Evolutionary conservation across 306 rosid genomes (phyloP).

Genomic region (Datisca glomerata): DNA sequence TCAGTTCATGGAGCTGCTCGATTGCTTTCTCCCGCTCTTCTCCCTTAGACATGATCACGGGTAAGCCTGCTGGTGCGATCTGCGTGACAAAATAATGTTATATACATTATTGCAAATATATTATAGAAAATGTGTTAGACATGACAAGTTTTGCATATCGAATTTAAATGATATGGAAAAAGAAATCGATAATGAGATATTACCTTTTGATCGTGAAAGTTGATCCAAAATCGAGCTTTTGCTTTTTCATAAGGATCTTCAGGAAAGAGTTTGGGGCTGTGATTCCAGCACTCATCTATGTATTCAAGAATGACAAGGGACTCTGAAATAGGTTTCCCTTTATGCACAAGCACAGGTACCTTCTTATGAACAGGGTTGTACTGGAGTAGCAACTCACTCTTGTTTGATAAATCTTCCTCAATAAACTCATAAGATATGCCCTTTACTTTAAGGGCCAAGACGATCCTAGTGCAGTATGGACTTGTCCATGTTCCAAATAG

Average conservation of each 20-base stretch:
- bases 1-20: slow-evolving; percentile 9
- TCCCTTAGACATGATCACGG: slow-evolving; percentile 14
- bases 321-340: slow-evolving; percentile 20
- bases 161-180: background rate
- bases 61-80: background rate
- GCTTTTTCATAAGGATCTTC: slow-evolving; percentile 26
- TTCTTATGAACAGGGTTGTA: slow-evolving; percentile 27
- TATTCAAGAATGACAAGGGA: slow-evolving; percentile 32
- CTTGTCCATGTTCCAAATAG: slow-evolving; percentile 22
- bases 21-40: slow-evolving; percentile 18
- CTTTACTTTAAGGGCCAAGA: slow-evolving; percentile 30
- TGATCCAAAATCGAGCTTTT: slow-evolving; percentile 29
- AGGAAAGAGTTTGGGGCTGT: slow-evolving; percentile 22
- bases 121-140: background rate
- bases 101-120: too few relatives aligned
- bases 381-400: slow-evolving; percentile 23
- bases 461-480: slow-evolving; percentile 13
- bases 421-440: slow-evolving; percentile 26
- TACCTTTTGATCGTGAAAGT: slow-evolving; percentile 18
- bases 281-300: slow-evolving; percentile 26
- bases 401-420: slow-evolving; percentile 27
- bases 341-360: slow-evolving; percentile 30
- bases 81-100: background rate
- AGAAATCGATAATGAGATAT: background rate
- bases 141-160: background rate